Conservation (phyloP, 2,329 filamentous ascomycete genomes). For the Aureobasidium sp. region DNA sequence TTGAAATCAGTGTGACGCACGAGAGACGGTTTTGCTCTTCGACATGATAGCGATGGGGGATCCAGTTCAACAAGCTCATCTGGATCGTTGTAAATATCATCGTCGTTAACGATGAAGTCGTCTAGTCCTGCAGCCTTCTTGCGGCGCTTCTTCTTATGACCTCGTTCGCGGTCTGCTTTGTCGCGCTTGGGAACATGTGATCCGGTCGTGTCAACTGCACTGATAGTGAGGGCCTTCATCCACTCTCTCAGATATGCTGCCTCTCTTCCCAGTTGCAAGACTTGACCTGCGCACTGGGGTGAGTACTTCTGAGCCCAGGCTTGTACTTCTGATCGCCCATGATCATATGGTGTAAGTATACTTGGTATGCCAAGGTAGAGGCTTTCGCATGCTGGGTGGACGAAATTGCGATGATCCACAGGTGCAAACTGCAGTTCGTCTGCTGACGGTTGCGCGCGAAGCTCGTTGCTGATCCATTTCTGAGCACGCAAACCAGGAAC, state of each 20-base stretch:
- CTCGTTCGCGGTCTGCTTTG: slow-evolving; percentile 16
- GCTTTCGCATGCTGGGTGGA: slow-evolving; percentile 52
- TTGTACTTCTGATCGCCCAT: slow-evolving; percentile 61
- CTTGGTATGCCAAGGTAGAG: slow-evolving; percentile 53
- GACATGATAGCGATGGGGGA: slow-evolving; percentile 16
- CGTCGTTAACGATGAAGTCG: slow-evolving; percentile 70
- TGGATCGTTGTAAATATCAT: slow-evolving; percentile 54
- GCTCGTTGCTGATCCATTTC: background rate
- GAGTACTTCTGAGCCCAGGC: slow-evolving; percentile 82
- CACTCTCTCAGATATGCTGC: slow-evolving; percentile 67
- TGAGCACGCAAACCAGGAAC: slow-evolving; percentile 31
- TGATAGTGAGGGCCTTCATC: slow-evolving; percentile 68
- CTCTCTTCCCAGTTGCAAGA: slow-evolving; percentile 69
- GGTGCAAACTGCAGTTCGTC: background rate
- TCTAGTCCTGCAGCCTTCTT: slow-evolving; percentile 61
- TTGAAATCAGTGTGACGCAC: slow-evolving; percentile 5
- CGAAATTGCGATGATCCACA: background rate
- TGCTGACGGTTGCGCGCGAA: background rate
- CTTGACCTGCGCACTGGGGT: slow-evolving; percentile 57
- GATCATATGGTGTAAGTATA: slow-evolving; percentile 71
- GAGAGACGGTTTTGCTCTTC: slow-evolving; percentile 20
- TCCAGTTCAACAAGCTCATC: slow-evolving; percentile 60
- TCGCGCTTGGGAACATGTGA: background rate
- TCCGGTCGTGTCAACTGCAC: slow-evolving; percentile 59
- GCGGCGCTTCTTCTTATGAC: slow-evolving; percentile 55